Conservation (phyloP, 2,329 filamentous ascomycete species). For the Phaeosphaeriaceae sp. region DNA sequence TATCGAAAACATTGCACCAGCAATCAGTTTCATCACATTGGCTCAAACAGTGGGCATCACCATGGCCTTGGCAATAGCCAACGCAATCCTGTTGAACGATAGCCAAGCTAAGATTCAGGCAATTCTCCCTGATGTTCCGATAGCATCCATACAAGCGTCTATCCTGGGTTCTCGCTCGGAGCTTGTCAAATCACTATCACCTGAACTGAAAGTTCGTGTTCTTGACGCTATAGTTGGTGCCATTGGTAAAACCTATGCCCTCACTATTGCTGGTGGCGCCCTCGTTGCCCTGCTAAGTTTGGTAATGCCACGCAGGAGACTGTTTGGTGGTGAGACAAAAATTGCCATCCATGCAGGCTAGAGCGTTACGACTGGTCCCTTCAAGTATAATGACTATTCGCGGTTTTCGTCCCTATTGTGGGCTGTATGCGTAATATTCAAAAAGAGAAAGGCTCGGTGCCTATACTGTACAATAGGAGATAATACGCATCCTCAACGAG, state of each 20-base stretch:
- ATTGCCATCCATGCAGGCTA: too few relatives aligned
- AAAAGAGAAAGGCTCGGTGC: too few relatives aligned
- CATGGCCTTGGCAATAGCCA: constrained; percentile 15
- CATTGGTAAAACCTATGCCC: constrained; percentile 8
- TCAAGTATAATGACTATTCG: not conserved
- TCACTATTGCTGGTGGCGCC: constrained; percentile 3
- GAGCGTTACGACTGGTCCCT: not conserved
- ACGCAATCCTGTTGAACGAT: constrained; percentile 18
- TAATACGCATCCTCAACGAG: too few relatives aligned
- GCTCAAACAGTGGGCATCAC: constrained; percentile 20
- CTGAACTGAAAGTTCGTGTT: constrained; percentile 1
- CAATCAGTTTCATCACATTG: constrained; percentile 20
- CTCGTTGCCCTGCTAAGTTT: constrained; percentile 1
- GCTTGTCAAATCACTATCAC: constrained; percentile 1
- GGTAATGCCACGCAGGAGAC: not conserved
- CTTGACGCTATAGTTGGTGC: constrained; percentile 5
- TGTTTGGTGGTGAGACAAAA: too few relatives aligned
- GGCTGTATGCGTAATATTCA: too few relatives aligned
- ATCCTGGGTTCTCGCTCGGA: constrained; percentile 2
- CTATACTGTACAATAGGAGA: too few relatives aligned
- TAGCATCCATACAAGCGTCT: not conserved
- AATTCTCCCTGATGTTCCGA: constrained; percentile 1
- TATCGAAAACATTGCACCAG: constrained; percentile 8
- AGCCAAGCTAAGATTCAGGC: not conserved
- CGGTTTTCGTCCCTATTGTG: too few relatives aligned